phyloP scores from a whole-genome alignment of 2,329 filamentous ascomycete genomes.

The Fusarium caatingaense region DNA sequence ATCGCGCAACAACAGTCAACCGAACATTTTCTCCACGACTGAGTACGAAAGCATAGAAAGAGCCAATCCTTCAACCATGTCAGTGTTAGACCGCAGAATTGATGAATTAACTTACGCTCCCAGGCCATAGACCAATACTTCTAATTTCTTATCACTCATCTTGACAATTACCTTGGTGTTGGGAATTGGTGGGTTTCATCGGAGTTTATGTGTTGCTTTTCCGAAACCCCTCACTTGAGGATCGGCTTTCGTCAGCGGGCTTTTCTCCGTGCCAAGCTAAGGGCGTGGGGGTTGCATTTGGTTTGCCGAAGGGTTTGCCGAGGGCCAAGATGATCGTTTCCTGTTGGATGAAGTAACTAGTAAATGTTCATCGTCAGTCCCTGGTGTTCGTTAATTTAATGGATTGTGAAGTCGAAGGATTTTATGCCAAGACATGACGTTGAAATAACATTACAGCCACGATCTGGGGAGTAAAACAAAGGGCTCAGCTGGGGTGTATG shows the following conservation, averaged over 20 bases:
- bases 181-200: too few relatives aligned
- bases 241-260: neutral
- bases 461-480: too few relatives aligned
- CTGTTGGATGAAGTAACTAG: neutral
- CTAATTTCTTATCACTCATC: slow-evolving; percentile 39
- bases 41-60: slow-evolving; percentile 67
- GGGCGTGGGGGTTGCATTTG: slow-evolving; percentile 1
- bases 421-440: too few relatives aligned
- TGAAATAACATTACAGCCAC: too few relatives aligned
- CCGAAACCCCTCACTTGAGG: slow-evolving; percentile 5
- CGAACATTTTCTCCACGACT: slow-evolving; percentile 56
- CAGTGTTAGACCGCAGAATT: fast-evolving
- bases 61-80: slow-evolving; percentile 59
- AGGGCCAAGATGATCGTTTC: neutral
- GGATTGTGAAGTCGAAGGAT: too few relatives aligned
- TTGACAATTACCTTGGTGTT: slow-evolving; percentile 41
- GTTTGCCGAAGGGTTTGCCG: too few relatives aligned
- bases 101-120: slow-evolving; percentile 58
- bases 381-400: too few relatives aligned
- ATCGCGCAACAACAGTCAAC: slow-evolving; percentile 70
- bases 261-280: neutral
- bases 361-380: too few relatives aligned
- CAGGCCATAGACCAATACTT: slow-evolving; percentile 63
- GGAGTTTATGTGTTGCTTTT: neutral
- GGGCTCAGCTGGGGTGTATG: too few relatives aligned